Percentiles rank a stretch among this genome's conserved stretches.
These are phyloP conservation scores for Fusarium papillatum DNA, from an alignment of 2,329 filamentous ascomycete species.

Conservation along the genomic window DNA sequence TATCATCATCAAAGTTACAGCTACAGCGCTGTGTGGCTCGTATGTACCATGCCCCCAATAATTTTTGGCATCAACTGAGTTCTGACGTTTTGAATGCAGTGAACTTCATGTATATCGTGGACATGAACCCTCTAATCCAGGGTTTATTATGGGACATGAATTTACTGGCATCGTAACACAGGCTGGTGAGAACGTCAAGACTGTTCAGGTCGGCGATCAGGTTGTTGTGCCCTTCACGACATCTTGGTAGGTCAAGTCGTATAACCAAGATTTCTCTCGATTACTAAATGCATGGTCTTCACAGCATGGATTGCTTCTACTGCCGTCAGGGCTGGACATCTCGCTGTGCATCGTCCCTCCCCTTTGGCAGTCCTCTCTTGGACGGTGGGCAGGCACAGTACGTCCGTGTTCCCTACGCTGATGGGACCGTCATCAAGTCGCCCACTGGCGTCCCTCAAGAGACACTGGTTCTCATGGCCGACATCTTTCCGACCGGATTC, in stretches of 20 bases:
- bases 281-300: background rate
- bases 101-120: background rate
- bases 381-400: background rate
- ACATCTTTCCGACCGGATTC: background rate
- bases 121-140: background rate
- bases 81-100: background rate
- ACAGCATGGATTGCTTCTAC: background rate
- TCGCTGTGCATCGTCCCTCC: background rate
- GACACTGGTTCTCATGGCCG: background rate
- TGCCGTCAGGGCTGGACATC: background rate
- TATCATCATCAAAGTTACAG: background rate
- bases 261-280: rapidly evolving
- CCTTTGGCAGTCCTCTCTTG: background rate
- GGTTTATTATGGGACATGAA: background rate
- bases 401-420: background rate
- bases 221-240: background rate
- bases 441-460: background rate
- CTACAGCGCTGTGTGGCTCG: background rate
- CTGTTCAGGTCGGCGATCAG: background rate
- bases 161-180: background rate
- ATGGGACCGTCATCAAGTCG: background rate
- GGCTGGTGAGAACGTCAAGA: background rate
- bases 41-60: background rate
- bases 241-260: background rate
- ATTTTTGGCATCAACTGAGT: background rate